These are phyloP conservation scores for Aureobasidium uvarum DNA, from an alignment of 2,329 filamentous ascomycete genomes.

Conservation along the genomic window DNA sequence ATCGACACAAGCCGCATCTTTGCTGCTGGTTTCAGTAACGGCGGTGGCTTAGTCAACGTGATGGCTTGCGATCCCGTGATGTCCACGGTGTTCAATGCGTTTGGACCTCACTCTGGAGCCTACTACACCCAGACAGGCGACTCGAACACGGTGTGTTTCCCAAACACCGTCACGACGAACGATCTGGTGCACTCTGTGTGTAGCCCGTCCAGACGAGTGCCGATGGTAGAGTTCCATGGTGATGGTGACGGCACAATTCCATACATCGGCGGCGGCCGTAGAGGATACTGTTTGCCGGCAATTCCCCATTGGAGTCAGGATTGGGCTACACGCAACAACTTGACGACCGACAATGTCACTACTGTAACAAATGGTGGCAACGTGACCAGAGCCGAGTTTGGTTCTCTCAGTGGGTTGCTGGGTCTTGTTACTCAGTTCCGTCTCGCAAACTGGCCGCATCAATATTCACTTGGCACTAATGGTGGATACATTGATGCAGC, in stretches of 20 bases:
- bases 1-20: slow-evolving; percentile 49
- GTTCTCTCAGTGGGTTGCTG: slow-evolving; percentile 36
- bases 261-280: slow-evolving; percentile 40
- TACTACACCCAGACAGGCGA: slow-evolving; percentile 41
- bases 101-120: slow-evolving; percentile 49
- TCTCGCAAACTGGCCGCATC: slow-evolving; percentile 41
- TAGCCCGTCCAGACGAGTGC: slow-evolving; percentile 36
- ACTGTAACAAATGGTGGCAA: slow-evolving; percentile 34
- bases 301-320: slow-evolving; percentile 39
- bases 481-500: slow-evolving; percentile 32
- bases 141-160: slow-evolving; percentile 30
- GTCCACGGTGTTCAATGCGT: slow-evolving; percentile 48
- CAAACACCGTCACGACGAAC: slow-evolving; percentile 30
- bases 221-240: slow-evolving; percentile 48
- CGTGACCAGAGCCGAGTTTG: slow-evolving; percentile 35
- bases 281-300: slow-evolving; percentile 34
- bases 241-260: slow-evolving; percentile 41
- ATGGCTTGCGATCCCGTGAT: slow-evolving; percentile 49
- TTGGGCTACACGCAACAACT: slow-evolving; percentile 41
- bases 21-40: slow-evolving; percentile 54
- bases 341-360: slow-evolving; percentile 36
- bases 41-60: slow-evolving; percentile 50
- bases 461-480: slow-evolving; percentile 40
- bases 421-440: slow-evolving; percentile 42
- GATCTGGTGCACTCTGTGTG: slow-evolving; percentile 29